These are phyloP conservation scores for Globisporangium apiculatum DNA, from an alignment of 352 stramenopile genomes.

Conservation along the genomic window DNA sequence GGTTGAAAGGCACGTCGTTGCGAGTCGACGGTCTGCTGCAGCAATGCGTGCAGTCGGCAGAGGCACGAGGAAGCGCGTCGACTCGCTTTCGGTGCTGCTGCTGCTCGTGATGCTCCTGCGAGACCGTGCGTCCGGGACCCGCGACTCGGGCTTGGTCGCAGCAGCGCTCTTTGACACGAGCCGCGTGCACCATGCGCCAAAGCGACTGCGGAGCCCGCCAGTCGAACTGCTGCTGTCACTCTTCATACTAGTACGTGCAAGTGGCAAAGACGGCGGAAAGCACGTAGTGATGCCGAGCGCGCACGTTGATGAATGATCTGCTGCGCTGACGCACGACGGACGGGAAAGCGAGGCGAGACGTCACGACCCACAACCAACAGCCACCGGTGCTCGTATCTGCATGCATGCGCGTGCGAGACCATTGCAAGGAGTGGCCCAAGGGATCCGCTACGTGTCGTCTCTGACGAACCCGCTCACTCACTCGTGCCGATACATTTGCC, in stretches of 20 bases:
- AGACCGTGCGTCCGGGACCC: not conserved
- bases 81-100: conserved; percentile 1
- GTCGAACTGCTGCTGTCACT: not conserved
- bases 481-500: not conserved
- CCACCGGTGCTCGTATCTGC: not conserved
- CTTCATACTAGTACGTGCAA: not conserved
- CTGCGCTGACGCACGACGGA: not conserved
- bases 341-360: not conserved
- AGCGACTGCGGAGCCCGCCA: conserved; percentile 1
- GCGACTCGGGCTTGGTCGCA: conserved; percentile 10
- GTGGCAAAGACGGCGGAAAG: not conserved
- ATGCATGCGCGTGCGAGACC: not conserved
- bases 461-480: not conserved
- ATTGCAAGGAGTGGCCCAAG: not conserved
- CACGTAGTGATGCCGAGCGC: not conserved
- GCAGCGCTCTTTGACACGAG: not conserved
- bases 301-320: not conserved
- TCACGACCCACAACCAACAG: not conserved
- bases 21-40: not conserved
- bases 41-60: too few species aligned
- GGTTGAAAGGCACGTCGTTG: too few species aligned
- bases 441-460: not conserved
- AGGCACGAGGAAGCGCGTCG: not conserved
- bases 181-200: conserved; percentile 10
- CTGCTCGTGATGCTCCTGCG: not conserved